These are phyloP conservation scores for Xylariales sp. DNA, from an alignment of 2,329 filamentous ascomycete genomes.

Conservation along the genomic window DNA sequence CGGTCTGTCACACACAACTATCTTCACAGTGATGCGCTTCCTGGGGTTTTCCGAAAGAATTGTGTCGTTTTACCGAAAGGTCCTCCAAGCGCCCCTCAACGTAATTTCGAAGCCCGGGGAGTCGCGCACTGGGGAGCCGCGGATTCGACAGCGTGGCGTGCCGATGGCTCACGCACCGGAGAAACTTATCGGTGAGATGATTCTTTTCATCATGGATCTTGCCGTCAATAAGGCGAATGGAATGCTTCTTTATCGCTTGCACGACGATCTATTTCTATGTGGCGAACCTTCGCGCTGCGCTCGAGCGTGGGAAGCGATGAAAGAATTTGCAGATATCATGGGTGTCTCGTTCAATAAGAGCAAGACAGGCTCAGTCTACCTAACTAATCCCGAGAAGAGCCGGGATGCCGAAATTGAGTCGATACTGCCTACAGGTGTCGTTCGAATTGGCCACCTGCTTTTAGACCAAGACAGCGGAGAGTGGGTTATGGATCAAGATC, in stretches of 20 bases:
- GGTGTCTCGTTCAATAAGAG: conserved; percentile 56
- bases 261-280: conserved; percentile 63
- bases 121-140: conserved; percentile 47
- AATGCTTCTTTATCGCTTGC: conserved; percentile 57
- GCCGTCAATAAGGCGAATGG: conserved; percentile 58
- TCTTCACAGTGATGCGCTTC: conserved; percentile 57
- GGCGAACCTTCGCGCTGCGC: conserved; percentile 55
- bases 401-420: conserved; percentile 40
- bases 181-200: conserved; percentile 60
- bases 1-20: conserved; percentile 57
- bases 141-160: conserved; percentile 56
- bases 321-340: conserved; percentile 56
- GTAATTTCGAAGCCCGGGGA: conserved; percentile 51
- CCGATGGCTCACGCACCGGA: conserved; percentile 59
- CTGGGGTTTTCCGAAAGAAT: conserved; percentile 57
- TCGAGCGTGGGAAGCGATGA: conserved; percentile 57
- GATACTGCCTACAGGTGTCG: conserved; percentile 61
- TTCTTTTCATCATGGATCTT: conserved; percentile 60
- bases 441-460: conserved; percentile 67
- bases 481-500: conserved; percentile 65
- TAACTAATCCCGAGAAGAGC: conserved; percentile 42
- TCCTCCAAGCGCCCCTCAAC: conserved; percentile 59
- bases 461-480: conserved; percentile 59
- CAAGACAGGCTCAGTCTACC: conserved; percentile 56
- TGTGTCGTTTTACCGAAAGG: conserved; percentile 58